These are phyloP conservation scores for Neltuma alba DNA, from an alignment of 306 rosid genomes.

Conservation along the genomic window DNA sequence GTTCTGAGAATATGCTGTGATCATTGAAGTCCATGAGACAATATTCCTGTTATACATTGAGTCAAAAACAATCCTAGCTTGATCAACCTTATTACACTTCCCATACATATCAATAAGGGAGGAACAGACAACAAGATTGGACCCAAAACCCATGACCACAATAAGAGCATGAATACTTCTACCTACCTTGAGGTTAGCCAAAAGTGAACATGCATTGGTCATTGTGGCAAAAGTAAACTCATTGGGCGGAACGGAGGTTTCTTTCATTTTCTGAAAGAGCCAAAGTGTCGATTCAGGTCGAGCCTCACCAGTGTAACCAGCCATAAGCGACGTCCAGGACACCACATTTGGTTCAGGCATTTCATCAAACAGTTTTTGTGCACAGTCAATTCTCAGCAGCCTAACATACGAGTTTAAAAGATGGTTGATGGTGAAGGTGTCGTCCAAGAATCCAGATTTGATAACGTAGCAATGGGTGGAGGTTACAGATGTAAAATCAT, in stretches of 20 bases:
- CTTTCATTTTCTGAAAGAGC: conserved; percentile 53
- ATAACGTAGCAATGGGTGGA: conserved; percentile 52
- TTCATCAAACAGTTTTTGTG: conserved; percentile 67
- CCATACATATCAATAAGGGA: conserved; percentile 86
- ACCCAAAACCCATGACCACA: conserved; percentile 53
- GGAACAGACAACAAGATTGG: conserved; percentile 63
- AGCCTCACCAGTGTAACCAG: conserved; percentile 51
- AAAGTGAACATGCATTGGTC: conserved; percentile 70
- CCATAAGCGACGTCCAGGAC: conserved; percentile 81
- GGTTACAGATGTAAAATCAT: conserved; percentile 45
- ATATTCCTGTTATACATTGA: conserved; percentile 62
- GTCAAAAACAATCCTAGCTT: conserved; percentile 62
- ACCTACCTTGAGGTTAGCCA: conserved; percentile 54
- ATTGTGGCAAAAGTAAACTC: conserved; percentile 73
- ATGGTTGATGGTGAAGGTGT: conserved; percentile 61
- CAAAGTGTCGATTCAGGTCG: conserved; percentile 51
- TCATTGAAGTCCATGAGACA: conserved; percentile 90
- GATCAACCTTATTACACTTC: conserved; percentile 65
- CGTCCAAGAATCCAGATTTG: conserved; percentile 52
- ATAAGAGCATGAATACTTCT: conserved; percentile 57
- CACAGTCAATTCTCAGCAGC: conserved; percentile 46
- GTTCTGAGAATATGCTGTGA: conserved; percentile 76
- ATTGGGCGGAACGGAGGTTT: conserved; percentile 55
- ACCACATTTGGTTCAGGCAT: conserved; percentile 67
- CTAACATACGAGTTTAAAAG: conserved; percentile 61